Evolutionary conservation across 1,284 basidiomycete species (phyloP).

Genomic region (Pseudozyma hubeiensis): DNA sequence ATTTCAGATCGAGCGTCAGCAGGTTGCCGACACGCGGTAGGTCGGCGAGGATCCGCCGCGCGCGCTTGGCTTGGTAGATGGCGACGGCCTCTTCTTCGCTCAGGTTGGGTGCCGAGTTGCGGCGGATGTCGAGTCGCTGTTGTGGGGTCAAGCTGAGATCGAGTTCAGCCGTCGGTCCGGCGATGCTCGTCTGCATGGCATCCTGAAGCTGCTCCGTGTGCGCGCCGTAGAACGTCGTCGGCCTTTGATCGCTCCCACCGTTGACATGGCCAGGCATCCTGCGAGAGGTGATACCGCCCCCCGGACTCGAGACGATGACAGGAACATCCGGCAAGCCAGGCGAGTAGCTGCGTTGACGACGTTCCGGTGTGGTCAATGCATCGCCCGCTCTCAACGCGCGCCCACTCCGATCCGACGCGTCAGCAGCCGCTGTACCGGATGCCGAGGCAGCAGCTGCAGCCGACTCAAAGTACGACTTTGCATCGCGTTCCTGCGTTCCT

Average conservation of each 20-base stretch:
- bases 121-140: constrained; percentile 32
- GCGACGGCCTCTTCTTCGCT: constrained; percentile 55
- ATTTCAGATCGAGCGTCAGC: constrained; percentile 87
- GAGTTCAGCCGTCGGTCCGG: constrained; percentile 25
- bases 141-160: constrained; percentile 37
- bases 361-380: constrained; percentile 18
- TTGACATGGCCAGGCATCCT: constrained; percentile 42
- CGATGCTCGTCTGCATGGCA: constrained; percentile 45
- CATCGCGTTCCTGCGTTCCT: constrained; percentile 2
- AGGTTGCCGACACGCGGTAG: constrained; percentile 85
- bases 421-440: background rate
- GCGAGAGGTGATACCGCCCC: constrained; percentile 56
- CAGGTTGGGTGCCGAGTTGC: constrained; percentile 18
- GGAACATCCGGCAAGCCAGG: constrained; percentile 58
- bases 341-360: constrained; percentile 49
- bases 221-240: constrained; percentile 35
- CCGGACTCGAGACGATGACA: constrained; percentile 56
- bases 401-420: constrained; percentile 13
- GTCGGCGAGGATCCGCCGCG: constrained; percentile 71
- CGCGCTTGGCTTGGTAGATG: constrained; percentile 51
- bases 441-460: background rate
- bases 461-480: constrained; percentile 35
- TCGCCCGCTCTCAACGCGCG: constrained; percentile 15
- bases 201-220: constrained; percentile 50
- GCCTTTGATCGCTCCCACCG: background rate